Evolutionary conservation across 306 rosid species (phyloP).

Genomic region (Quercus ilex): DNA sequence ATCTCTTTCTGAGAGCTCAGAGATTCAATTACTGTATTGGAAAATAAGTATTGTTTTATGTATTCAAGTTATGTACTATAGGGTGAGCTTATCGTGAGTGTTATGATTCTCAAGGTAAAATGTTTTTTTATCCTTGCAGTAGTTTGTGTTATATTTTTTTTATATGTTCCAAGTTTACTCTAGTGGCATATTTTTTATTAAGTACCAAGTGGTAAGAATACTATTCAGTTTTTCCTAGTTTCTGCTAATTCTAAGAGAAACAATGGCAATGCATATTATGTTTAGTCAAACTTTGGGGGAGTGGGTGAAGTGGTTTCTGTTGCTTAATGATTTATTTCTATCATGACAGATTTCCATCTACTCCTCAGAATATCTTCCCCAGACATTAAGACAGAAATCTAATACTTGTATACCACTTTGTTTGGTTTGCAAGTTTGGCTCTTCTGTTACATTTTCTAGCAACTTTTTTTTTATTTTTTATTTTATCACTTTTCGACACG

Average conservation of each 20-base stretch:
- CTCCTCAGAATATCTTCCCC: conserved; percentile 33
- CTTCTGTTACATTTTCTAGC: too few relatives aligned
- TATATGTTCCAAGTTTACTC: not conserved
- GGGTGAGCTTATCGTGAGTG: not conserved
- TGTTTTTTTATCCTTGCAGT: not conserved
- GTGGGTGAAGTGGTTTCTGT: conserved; percentile 29
- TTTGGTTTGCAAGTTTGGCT: too few relatives aligned
- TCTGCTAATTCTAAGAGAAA: not conserved
- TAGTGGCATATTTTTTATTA: not conserved
- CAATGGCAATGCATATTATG: not conserved
- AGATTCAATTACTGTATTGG: not conserved
- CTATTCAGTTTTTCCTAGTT: too few relatives aligned
- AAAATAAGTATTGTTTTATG: too few relatives aligned
- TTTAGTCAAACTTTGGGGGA: conserved; percentile 25
- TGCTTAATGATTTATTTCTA: conserved; percentile 14
- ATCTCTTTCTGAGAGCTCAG: not conserved
- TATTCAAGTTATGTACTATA: too few relatives aligned
- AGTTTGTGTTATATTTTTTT: not conserved
- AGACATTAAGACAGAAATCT: not conserved
- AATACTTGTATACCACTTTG: too few relatives aligned
- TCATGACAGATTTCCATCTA: conserved; percentile 14
- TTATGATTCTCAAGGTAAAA: not conserved
- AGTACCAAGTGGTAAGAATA: too few relatives aligned
- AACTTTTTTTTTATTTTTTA: too few relatives aligned
- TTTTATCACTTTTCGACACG: too few relatives aligned